Base-by-base conservation (phyloP, 805 yeast species). In the Groenewaldozyma tartarivorans region DNA sequence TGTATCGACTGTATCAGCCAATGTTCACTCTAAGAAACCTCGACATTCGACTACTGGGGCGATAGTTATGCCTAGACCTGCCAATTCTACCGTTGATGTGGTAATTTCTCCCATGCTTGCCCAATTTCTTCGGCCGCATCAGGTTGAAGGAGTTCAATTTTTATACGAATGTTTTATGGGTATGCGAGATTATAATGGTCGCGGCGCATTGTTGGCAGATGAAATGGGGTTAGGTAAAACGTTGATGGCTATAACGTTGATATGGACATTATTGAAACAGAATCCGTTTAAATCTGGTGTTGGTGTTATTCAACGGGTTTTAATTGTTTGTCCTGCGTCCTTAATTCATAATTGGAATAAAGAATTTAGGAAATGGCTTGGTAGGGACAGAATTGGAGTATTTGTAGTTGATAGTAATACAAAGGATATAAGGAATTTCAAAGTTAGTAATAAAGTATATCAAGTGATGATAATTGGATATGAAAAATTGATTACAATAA, bases 211-310 rank as follows among this genome's bases (percentile, higher is more conserved):
- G 4, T 60, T 92, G 33, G 98, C 98, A 0, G 98, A 92, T 60
- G 97, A 90, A 52, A 92, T 92, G 98, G 98, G 98, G 0, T 65
- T 92, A 15, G 96, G 96, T 2, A 83, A 83, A 53, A 88, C 97
- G 0, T 61, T 92, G 33, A 88, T 80, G 74, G 76, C 96, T 0
- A 90, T 92, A 4, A 56, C 94, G 0, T 57, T 86, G 32, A 69
- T 90, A 3, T 86, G 95, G 94, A 86, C 95, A 0, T 59, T 92
- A 16, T 57, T 85, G 16, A 79, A 54, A 11, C 67, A 67, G 26
- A 49, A 44, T 15, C 60, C 63, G 2, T 13, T 24, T 13, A 60
- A 47, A 38, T 67, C 52, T 40, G 55, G 54, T 37, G 48, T 41
- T 38, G 72, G 67, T 0, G 58, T 66, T 0, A 66, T 71, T 15